A percentile compares a stretch with the other conserved stretches of the same genome.
Evolutionary conservation across 2,329 filamentous ascomycete species (phyloP).

Genomic region (Pseudogymnoascus sp.): DNA sequence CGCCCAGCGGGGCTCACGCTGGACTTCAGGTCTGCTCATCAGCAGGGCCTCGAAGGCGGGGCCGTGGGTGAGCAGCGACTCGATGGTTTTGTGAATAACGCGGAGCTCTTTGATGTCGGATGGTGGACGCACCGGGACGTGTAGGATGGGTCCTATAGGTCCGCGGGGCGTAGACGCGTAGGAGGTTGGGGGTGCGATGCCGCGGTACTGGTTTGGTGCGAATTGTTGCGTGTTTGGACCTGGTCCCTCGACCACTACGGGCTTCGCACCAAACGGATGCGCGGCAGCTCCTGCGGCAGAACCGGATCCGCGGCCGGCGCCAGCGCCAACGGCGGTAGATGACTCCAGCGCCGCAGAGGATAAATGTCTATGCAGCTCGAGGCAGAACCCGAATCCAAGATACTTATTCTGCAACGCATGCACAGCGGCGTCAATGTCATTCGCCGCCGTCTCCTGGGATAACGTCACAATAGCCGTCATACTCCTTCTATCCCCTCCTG

Average conservation of each 20-base stretch:
- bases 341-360: slow-evolving; percentile 62
- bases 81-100: slow-evolving; percentile 81
- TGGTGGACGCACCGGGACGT: slow-evolving; percentile 68
- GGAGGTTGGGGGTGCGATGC: slow-evolving; percentile 69
- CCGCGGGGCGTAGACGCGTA: slow-evolving; percentile 40
- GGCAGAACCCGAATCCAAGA: slow-evolving; percentile 73
- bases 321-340: slow-evolving; percentile 28
- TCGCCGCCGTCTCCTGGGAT: slow-evolving; percentile 69
- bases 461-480: slow-evolving; percentile 73
- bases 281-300: slow-evolving; percentile 35
- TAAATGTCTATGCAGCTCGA: slow-evolving; percentile 72
- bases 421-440: slow-evolving; percentile 74
- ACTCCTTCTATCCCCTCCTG: slow-evolving; percentile 54
- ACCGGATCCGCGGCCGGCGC: slow-evolving; percentile 16
- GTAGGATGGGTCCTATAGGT: slow-evolving; percentile 39
- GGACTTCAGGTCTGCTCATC: slow-evolving; percentile 78
- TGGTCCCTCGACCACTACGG: slow-evolving; percentile 39
- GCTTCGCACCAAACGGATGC: slow-evolving; percentile 72
- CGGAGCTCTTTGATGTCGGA: slow-evolving; percentile 69
- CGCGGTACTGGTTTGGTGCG: slow-evolving; percentile 43
- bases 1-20: slow-evolving; percentile 81
- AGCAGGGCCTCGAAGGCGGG: slow-evolving; percentile 85
- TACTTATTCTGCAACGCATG: slow-evolving; percentile 75
- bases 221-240: slow-evolving; percentile 34
- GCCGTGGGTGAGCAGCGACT: slow-evolving; percentile 69